Evolutionary conservation across 306 rosid species (phyloP).

Genomic region (Quercus mongolica): DNA sequence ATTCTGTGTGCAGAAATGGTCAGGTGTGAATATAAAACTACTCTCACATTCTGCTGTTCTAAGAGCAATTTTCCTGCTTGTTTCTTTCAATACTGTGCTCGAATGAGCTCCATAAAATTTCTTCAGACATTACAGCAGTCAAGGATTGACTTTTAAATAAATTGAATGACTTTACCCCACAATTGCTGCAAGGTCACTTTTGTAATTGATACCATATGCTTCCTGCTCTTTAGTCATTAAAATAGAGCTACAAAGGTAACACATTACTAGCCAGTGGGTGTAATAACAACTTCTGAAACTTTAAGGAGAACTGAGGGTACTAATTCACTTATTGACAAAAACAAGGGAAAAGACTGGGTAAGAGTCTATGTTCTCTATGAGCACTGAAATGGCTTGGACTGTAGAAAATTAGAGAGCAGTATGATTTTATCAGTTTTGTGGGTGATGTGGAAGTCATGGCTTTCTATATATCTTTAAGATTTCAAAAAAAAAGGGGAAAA

Average conservation of each 20-base stretch:
- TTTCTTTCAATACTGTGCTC: slow-evolving; percentile 1
- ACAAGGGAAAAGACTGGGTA: not conserved
- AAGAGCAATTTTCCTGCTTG: slow-evolving; percentile 1
- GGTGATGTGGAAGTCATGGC: too few relatives aligned
- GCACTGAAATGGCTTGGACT: not conserved
- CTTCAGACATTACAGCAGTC: not conserved
- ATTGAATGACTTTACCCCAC: not conserved
- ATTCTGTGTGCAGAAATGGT: slow-evolving; percentile 82
- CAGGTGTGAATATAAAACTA: slow-evolving; percentile 50
- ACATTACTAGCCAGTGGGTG: not conserved
- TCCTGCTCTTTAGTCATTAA: not conserved
- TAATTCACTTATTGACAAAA: not conserved
- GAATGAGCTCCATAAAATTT: slow-evolving; percentile 21
- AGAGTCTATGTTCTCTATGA: not conserved
- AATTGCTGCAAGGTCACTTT: not conserved
- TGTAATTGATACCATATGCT: not conserved
- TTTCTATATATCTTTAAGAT: too few relatives aligned
- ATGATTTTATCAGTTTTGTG: too few relatives aligned
- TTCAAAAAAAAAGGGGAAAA: not conserved
- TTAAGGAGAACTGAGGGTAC: not conserved
- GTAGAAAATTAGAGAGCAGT: not conserved
- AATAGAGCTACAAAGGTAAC: not conserved
- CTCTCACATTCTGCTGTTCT: slow-evolving; percentile 7
- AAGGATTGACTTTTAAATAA: slow-evolving; percentile 19
- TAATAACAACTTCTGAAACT: not conserved